These are phyloP conservation scores for Trichosporon sp. DNA, from an alignment of 1,284 basidiomycete genomes.

Conservation along the genomic window DNA sequence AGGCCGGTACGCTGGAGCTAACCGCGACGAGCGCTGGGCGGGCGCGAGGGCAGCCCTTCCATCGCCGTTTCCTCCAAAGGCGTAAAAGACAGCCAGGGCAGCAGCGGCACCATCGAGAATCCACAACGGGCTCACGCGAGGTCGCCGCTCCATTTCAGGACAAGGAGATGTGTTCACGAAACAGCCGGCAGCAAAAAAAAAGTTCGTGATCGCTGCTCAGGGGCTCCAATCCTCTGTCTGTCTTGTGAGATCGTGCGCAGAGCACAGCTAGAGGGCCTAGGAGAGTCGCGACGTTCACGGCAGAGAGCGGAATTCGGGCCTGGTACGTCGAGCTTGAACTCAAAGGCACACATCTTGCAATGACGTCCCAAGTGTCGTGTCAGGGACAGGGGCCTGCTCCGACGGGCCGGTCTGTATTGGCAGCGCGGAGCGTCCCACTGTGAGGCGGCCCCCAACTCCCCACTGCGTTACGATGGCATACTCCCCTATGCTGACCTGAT, in stretches of 20 bases:
- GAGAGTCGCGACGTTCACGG: neutral
- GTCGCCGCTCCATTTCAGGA: neutral
- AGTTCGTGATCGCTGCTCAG: neutral
- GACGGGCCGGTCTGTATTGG: neutral
- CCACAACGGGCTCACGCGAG: neutral
- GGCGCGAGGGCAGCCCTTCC: neutral
- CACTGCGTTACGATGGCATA: neutral
- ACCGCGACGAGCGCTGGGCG: no score
- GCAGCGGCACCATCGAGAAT: neutral
- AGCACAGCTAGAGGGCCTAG: neutral
- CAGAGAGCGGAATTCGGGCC: neutral
- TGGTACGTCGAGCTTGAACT: neutral
- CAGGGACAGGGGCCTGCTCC: slow-evolving; percentile 3
- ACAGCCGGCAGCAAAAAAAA: neutral
- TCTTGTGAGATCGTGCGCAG: neutral
- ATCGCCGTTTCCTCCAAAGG: neutral
- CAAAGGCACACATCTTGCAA: neutral
- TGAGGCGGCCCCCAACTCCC: neutral
- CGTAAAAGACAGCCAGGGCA: no score
- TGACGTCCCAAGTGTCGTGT: neutral
- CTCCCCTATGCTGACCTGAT: neutral
- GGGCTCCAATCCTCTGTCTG: neutral
- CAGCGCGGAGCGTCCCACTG: neutral
- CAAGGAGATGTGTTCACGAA: neutral
- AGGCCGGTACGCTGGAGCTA: neutral